Evolutionary conservation across 164 flowering plant genomes (phyloP), one percentile per base, ranked within the genome.

Genomic region (Brasenia schreberi): DNA sequence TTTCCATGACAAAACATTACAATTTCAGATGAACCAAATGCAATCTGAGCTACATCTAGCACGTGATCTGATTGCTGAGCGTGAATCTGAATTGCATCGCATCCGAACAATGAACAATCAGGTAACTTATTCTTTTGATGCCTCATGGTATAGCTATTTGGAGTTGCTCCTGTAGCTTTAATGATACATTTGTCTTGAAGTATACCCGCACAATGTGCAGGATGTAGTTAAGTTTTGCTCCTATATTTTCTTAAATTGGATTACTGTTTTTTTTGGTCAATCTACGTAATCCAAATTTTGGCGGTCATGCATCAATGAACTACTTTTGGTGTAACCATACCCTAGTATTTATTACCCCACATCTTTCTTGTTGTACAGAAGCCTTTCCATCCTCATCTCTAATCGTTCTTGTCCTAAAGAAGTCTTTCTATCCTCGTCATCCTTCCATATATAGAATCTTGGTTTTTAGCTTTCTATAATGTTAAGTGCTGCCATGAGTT

Each of bases 31-130:
- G 90, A 83, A 92, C 75, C 97, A 95, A 74, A 67, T 88, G 68
- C 97, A 87, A 70, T 90, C 99, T 70, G 99, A 95, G 77, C 79
- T 95, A 10, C 80, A 81, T 65, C 96, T 95, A 77, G 96, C 97
- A 60, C 94, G 97, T 69, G 86, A 93, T 66, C 74, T 95, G 82
- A 87, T 95, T 74, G 96, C 94, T 64, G 99, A 95, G 78, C 79
- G 83, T 67, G 99, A 95, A 70, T 64, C 88, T 56, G 98, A 95
- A 71, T 75, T 86, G 53, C 97, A 88, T 71, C 81, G 75, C 10
- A 76, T 95, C 66, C 90, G 78, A 43, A 74, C 72, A 9, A 92
- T 96, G 62, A 95, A 95, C 79, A 85, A 82, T 77, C 94, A 95
- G 97, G 97, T 92, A 64, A 63, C 53, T 45, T 12, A 45, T 45